phyloP scores from a whole-genome alignment of 2,329 filamentous ascomycete species.

The Pseudocercospora fuligena region DNA sequence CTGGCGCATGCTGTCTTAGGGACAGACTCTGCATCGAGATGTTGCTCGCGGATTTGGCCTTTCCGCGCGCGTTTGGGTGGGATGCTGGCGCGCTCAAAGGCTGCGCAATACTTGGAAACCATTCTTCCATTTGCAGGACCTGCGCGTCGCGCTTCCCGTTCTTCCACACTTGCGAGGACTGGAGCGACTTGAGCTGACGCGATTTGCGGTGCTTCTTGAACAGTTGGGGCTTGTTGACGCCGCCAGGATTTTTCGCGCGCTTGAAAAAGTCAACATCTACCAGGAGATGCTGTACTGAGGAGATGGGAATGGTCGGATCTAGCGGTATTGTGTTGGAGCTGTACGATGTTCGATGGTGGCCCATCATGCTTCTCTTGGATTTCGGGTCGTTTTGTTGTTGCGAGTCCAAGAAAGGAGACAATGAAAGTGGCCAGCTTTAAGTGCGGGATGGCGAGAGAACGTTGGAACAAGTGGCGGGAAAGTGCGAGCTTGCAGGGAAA shows the following conservation, averaged over 20 bases:
- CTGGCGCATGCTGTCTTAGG: neutral
- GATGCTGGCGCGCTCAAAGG: neutral
- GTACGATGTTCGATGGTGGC: neutral
- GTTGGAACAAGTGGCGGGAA: constrained; percentile 6
- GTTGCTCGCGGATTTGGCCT: constrained; percentile 9
- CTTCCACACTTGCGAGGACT: constrained; percentile 15
- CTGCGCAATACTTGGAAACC: constrained; percentile 24
- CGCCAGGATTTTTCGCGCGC: constrained; percentile 7
- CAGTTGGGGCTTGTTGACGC: constrained; percentile 8
- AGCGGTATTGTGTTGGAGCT: constrained; percentile 6
- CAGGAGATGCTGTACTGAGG: constrained; percentile 19
- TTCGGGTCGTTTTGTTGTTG: neutral
- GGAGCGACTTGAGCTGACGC: constrained; percentile 21
- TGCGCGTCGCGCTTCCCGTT: constrained; percentile 21
- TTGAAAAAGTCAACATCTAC: neutral
- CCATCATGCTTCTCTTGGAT: neutral
- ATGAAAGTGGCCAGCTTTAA: neutral
- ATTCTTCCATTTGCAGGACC: constrained; percentile 22
- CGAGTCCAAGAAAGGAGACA: neutral
- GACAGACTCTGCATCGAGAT: constrained; percentile 3
- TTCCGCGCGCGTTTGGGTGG: neutral
- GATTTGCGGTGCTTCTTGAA: constrained; percentile 21
- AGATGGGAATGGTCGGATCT: constrained; percentile 16
- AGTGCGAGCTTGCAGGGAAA: neutral
- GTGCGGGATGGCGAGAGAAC: neutral